Evolutionary conservation across 2,329 filamentous ascomycete genomes (phyloP).

Genomic region (Neopestalotiopsis clavispora): DNA sequence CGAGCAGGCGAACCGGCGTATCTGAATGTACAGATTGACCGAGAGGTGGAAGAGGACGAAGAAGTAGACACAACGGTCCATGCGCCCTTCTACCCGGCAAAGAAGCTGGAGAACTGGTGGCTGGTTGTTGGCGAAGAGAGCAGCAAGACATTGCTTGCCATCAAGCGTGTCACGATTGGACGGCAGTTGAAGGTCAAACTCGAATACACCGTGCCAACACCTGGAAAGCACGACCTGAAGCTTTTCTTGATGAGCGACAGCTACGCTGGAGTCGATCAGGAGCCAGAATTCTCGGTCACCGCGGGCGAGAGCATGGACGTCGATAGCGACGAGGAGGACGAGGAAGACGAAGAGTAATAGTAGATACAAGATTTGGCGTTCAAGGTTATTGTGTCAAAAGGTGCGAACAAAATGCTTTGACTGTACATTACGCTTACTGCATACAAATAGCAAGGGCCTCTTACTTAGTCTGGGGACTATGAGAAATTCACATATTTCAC

Average conservation of each 20-base stretch:
- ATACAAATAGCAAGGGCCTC: conserved; percentile 31
- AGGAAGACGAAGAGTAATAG: conserved; percentile 64
- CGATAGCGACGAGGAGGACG: conserved; percentile 82
- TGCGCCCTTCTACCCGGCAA: conserved; percentile 89
- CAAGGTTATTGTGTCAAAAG: conserved; percentile 21
- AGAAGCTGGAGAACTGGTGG: conserved; percentile 99
- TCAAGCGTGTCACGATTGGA: conserved; percentile 91
- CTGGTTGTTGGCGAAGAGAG: conserved; percentile 92
- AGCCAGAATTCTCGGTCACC: conserved; percentile 82
- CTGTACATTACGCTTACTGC: conserved; percentile 37
- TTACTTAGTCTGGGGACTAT: neutral
- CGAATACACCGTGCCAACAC: conserved; percentile 85
- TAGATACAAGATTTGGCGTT: conserved; percentile 9
- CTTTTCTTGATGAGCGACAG: conserved; percentile 96
- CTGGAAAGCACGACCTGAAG: conserved; percentile 86
- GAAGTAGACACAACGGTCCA: conserved; percentile 85
- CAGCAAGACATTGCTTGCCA: conserved; percentile 84
- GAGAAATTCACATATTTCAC: neutral
- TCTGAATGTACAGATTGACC: conserved; percentile 82
- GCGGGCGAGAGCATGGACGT: conserved; percentile 95
- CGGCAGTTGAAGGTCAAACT: conserved; percentile 77
- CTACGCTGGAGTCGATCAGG: conserved; percentile 96
- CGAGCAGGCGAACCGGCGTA: conserved; percentile 81
- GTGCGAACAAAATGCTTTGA: conserved; percentile 27
- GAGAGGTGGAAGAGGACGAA: conserved; percentile 75